phyloP scores from a whole-genome alignment of 257 asterid genomes.

The Thymus quinquecostatus region DNA sequence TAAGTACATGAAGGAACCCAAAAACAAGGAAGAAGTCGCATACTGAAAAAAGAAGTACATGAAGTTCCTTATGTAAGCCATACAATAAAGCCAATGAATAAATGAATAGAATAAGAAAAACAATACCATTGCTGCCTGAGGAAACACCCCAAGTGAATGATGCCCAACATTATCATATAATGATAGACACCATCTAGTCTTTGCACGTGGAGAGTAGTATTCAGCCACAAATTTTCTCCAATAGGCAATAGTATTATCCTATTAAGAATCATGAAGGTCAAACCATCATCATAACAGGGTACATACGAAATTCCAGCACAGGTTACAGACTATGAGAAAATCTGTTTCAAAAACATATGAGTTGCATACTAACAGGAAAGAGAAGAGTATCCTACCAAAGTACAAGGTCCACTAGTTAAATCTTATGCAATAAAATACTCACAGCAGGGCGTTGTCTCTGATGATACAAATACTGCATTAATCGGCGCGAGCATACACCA shows the following conservation, averaged over 20 bases:
- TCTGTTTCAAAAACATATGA: conserved; percentile 2
- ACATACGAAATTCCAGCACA: background rate
- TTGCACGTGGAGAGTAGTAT: conserved; percentile 92
- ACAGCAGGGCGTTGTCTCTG: conserved; percentile 92
- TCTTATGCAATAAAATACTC: conserved; percentile 43
- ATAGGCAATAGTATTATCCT: conserved; percentile 88
- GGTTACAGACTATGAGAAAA: conserved; percentile 9
- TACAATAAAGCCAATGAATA: background rate
- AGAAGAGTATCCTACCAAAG: background rate
- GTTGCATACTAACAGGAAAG: background rate
- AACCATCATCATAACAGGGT: conserved; percentile 15
- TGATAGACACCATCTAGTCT: conserved; percentile 96
- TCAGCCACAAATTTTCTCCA: conserved; percentile 97
- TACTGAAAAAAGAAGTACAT: background rate
- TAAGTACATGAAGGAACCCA: conserved; percentile 1
- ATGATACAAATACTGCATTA: conserved; percentile 92
- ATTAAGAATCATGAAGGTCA: conserved; percentile 19
- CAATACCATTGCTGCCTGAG: conserved; percentile 90
- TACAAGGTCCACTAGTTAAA: background rate
- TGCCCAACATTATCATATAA: conserved; percentile 83
- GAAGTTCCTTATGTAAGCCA: conserved; percentile 11
- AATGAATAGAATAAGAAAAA: conserved; percentile 6
- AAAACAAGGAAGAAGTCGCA: conserved; percentile 13
- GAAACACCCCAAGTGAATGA: conserved; percentile 88
- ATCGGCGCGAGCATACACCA: conserved; percentile 87